phyloP scores from a whole-genome alignment of 345 rosid species.

The Moricandia moricandioides region DNA sequence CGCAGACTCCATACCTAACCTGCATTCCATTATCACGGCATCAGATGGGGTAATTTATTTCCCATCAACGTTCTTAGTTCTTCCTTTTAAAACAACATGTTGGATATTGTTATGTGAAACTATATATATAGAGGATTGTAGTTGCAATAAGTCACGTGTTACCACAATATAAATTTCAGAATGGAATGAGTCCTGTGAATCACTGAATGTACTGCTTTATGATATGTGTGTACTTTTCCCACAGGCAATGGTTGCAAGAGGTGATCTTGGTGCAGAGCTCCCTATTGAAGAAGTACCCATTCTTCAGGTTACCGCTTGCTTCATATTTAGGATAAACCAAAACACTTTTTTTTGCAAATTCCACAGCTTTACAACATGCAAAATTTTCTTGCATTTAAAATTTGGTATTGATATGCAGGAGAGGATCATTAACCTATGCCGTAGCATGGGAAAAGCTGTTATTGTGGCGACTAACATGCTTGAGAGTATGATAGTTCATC shows the following conservation, averaged over 20 bases:
- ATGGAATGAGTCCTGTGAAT: background rate
- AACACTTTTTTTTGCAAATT: slow-evolving; percentile 11
- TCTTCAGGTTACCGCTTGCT: slow-evolving; percentile 64
- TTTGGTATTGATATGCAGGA: slow-evolving; percentile 48
- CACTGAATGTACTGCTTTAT: slow-evolving; percentile 5
- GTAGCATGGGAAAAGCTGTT: slow-evolving; percentile 99
- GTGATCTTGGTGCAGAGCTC: slow-evolving; percentile 99
- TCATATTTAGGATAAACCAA: slow-evolving; percentile 14
- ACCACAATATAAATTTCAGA: background rate
- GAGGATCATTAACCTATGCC: slow-evolving; percentile 82
- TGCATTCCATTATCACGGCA: slow-evolving; percentile 94
- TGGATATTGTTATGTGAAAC: background rate
- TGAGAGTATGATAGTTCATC: slow-evolving; percentile 99
- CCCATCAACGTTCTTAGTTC: background rate
- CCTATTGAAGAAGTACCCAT: slow-evolving; percentile 99
- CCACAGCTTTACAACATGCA: background rate
- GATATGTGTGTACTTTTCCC: slow-evolving; percentile 11
- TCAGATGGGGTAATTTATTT: slow-evolving; percentile 82
- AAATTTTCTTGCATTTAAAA: slow-evolving; percentile 9
- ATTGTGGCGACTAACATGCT: slow-evolving; percentile 99
- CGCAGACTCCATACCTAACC: slow-evolving; percentile 93
- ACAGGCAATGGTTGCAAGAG: slow-evolving; percentile 99
- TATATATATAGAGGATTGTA: no score
- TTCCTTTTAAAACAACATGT: background rate
- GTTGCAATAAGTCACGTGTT: background rate